Evolutionary conservation across 2,329 filamentous ascomycete genomes (phyloP), one percentile per base, ranked within the genome.

Genomic region (Aureobasidium melanogenum): DNA sequence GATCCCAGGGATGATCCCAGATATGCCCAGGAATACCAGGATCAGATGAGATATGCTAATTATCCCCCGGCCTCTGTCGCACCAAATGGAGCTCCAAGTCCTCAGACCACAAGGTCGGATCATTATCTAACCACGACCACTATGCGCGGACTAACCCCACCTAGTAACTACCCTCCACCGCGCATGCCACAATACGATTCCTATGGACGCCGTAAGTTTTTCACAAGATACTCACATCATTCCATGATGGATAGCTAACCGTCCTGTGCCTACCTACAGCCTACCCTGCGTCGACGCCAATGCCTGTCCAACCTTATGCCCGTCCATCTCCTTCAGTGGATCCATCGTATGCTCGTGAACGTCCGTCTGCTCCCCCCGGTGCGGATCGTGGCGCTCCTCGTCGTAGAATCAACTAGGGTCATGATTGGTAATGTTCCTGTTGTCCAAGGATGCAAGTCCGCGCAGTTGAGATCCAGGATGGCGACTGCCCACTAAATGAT

Each of bases 1-100:
- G 61, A 68, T 68, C 52, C 62, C 63, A 41, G 63, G 62, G 61
- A 67, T 68, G 64, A 65, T 47, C 30, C 50, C 32, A 62, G 64
- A 46, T 52, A 58, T 55, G 28, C 30, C 14, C 60, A 39, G 36
- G 60, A 56, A 26, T 66, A 66, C 41, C 68, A 69, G 65, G 70
- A 72, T 43, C 67, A 54, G 67, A 62, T 71, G 69, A 64, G 68
- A 67, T 65, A 61, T 17, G 7, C 60, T 28, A 41, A 43, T 12
- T 52, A 59, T n/a, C 39, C 61, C 15, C 43, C 54, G 28, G 56
- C 24, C 28, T 60, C 54, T 28, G 47, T 56, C 38, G 55, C 32
- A 15, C 38, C 43, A 14, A 44, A 41, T 43, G 48, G 47, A 44
- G 56, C 52, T n/a, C 48, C 50, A 19, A 54, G 48, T 47, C 56